Conservation (phyloP, 2,329 filamentous ascomycete species). For the Xylariaceae sp. region DNA sequence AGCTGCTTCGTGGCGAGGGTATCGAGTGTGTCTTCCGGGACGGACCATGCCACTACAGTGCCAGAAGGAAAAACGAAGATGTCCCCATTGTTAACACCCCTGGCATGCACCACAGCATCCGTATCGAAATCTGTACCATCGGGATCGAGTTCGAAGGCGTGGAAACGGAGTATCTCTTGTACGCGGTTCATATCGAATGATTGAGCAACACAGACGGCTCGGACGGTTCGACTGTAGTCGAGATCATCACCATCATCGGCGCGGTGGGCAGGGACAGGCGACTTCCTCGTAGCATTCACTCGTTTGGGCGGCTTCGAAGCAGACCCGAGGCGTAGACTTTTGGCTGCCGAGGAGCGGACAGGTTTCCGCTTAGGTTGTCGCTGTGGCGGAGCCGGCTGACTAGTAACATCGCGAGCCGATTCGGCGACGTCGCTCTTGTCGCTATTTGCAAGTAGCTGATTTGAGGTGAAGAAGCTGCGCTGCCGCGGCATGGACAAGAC, state of each 20-base stretch:
- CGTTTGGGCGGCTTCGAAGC: conserved; percentile 64
- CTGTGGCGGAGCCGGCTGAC: conserved; percentile 4
- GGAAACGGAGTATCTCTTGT: conserved; percentile 50
- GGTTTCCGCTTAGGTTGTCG: conserved; percentile 39
- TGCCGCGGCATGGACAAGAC: conserved; percentile 45
- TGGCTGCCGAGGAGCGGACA: conserved; percentile 43
- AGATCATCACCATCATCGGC: conserved; percentile 32
- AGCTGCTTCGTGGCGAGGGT: conserved; percentile 68
- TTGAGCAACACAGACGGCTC: conserved; percentile 59
- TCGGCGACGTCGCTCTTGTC: conserved; percentile 18
- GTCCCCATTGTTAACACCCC: conserved; percentile 66
- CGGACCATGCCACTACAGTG: conserved; percentile 87
- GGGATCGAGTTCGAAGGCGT: conserved; percentile 59
- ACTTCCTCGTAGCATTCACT: conserved; percentile 37
- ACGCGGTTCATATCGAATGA: conserved; percentile 61
- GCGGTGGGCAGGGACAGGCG: conserved; percentile 13
- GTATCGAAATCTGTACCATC: conserved; percentile 57
- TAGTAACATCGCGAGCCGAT: conserved; percentile 1
- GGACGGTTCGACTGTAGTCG: conserved; percentile 41
- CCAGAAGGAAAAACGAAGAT: conserved; percentile 95
- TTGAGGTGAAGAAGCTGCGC: conserved; percentile 64
- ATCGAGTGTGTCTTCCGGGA: conserved; percentile 69
- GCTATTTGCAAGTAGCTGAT: conserved; percentile 45
- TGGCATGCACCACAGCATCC: conserved; percentile 59
- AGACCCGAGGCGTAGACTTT: conserved; percentile 77